phyloP scores from a whole-genome alignment of 345 rosid species.

The Moricandia moricandioides region DNA sequence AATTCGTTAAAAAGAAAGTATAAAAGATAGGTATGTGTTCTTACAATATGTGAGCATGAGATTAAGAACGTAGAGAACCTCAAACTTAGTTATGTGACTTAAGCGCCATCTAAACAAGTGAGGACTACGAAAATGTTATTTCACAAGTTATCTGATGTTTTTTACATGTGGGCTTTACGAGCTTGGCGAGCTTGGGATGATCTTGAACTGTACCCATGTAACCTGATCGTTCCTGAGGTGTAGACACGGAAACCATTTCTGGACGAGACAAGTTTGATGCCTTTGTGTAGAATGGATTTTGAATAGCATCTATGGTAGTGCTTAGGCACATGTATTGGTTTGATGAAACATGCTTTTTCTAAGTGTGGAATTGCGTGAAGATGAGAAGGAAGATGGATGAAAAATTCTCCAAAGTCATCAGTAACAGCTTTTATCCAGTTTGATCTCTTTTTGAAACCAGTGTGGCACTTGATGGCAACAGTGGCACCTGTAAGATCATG shows the following conservation, averaged over 20 bases:
- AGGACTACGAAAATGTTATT: not conserved
- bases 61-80: not conserved
- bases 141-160: constrained; percentile 12
- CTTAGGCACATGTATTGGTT: constrained; percentile 31
- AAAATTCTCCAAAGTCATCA: constrained; percentile 34
- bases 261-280: constrained; percentile 31
- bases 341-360: constrained; percentile 33
- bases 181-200: not conserved
- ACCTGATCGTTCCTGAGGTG: constrained; percentile 31
- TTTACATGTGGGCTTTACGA: constrained; percentile 27
- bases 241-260: constrained; percentile 36
- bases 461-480: constrained; percentile 33
- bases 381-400: constrained; percentile 39
- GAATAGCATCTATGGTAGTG: constrained; percentile 5
- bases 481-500: constrained; percentile 22
- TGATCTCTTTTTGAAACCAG: constrained; percentile 19
- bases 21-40: not conserved
- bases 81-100: constrained; percentile 29
- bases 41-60: not conserved
- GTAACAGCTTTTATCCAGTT: constrained; percentile 33
- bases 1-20: not conserved
- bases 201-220: constrained; percentile 32
- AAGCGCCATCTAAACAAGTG: constrained; percentile 37
- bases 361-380: constrained; percentile 35
- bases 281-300: constrained; percentile 29